Conservation (phyloP, 345 rosid genomes). For the Microthlaspi erraticum region DNA sequence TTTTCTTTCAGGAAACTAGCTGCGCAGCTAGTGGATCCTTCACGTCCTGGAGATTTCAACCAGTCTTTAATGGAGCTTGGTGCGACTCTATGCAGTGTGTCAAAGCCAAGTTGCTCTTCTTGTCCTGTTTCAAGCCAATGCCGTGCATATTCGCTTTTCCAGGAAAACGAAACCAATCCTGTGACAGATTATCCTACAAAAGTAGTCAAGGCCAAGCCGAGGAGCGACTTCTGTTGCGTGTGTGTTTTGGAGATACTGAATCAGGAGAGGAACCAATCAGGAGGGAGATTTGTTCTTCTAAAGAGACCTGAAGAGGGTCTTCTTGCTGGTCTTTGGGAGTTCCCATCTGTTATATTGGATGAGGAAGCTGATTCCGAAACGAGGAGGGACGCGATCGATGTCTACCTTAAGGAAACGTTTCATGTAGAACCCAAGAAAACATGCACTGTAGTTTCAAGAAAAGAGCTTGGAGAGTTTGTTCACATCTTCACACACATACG, state of each 20-base stretch:
- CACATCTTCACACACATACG: slow-evolving; percentile 86
- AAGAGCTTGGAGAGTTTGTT: slow-evolving; percentile 81
- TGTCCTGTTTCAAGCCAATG: slow-evolving; percentile 86
- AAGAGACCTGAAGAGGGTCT: slow-evolving; percentile 86
- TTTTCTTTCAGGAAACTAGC: slow-evolving; percentile 70
- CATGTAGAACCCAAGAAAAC: slow-evolving; percentile 53
- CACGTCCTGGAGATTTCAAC: slow-evolving; percentile 91
- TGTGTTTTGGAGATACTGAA: slow-evolving; percentile 81
- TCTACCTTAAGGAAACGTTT: slow-evolving; percentile 62
- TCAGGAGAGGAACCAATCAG: slow-evolving; percentile 47
- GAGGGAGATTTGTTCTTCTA: slow-evolving; percentile 69
- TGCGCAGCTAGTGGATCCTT: slow-evolving; percentile 82
- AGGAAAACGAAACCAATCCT: slow-evolving; percentile 48
- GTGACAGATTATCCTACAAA: slow-evolving; percentile 85
- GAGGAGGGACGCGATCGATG: slow-evolving; percentile 66
- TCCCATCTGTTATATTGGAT: slow-evolving; percentile 67
- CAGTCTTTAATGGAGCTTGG: slow-evolving; percentile 98
- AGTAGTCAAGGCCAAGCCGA: slow-evolving; percentile 69
- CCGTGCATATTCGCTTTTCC: slow-evolving; percentile 61
- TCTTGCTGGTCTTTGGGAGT: slow-evolving; percentile 99
- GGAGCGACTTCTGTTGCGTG: slow-evolving; percentile 69
- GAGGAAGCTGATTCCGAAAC: slow-evolving; percentile 54
- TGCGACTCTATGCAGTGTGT: slow-evolving; percentile 80
- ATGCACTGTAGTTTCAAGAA: slow-evolving; percentile 57
- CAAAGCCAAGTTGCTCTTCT: slow-evolving; percentile 70